phyloP scores from a whole-genome alignment of 2,329 filamentous ascomycete species.

The Penicillium paneum region DNA sequence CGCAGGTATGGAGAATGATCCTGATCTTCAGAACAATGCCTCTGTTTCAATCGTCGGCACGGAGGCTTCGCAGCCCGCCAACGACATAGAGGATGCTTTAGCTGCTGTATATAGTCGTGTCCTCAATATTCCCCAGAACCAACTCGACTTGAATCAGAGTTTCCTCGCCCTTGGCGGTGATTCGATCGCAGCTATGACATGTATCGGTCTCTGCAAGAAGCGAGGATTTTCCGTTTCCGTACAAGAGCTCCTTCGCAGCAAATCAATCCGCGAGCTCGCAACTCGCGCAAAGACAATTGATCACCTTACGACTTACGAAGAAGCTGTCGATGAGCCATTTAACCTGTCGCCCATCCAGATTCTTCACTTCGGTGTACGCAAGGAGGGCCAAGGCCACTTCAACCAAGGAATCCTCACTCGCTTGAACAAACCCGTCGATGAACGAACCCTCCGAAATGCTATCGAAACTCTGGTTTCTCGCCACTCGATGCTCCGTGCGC shows the following conservation, averaged over 20 bases:
- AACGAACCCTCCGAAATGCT: conserved; percentile 23
- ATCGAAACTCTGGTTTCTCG: conserved; percentile 32
- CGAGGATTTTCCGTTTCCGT: conserved; percentile 46
- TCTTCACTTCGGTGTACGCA: conserved; percentile 37
- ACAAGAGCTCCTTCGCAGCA: conserved; percentile 49
- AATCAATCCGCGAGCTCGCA: conserved; percentile 43
- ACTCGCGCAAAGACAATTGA: conserved; percentile 29
- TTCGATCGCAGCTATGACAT: conserved; percentile 52
- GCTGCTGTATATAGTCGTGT: conserved; percentile 38
- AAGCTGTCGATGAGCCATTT: conserved; percentile 32
- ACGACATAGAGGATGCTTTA: conserved; percentile 30
- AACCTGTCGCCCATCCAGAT: conserved; percentile 38
- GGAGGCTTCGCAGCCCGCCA: conserved; percentile 16
- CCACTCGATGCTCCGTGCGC: conserved; percentile 40
- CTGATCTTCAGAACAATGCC: conserved; percentile 16
- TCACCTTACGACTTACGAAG: conserved; percentile 35
- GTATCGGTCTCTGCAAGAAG: conserved; percentile 48
- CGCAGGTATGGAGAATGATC: conserved; percentile 28
- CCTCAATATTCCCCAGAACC: conserved; percentile 36
- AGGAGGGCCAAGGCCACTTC: conserved; percentile 36
- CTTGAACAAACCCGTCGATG: conserved; percentile 27
- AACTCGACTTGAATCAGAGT: conserved; percentile 35
- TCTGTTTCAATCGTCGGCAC: not conserved
- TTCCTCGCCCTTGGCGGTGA: conserved; percentile 50
- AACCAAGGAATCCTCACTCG: conserved; percentile 40